Evolutionary conservation across 306 rosid genomes (phyloP), one percentile per base, ranked within the genome.

Genomic region (Carpinus viminea): DNA sequence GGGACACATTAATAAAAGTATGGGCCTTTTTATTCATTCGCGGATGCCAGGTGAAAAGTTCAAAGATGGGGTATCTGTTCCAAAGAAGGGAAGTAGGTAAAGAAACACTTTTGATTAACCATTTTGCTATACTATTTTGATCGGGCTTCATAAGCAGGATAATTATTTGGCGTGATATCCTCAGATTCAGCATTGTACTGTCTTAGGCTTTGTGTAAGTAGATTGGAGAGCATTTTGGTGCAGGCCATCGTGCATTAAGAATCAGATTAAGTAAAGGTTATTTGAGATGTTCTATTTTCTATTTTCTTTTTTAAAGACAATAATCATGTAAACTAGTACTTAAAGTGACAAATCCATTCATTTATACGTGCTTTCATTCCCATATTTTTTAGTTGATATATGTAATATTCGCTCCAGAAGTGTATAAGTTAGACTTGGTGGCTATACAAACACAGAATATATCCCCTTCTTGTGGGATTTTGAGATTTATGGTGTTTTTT

Each of bases 21-120:
- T 91, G 99, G 98, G 86, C 92, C 91, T 93, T 91, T 91, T 93
- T 91, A 96, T 96, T 90, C 97, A 87, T 93, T 96, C 93, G 73
- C 96, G 97, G 99, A 96, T 96, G 97, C 87, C 99, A 96, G 98
- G 99, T 96, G 98, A 91, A 96, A 96, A 96, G 97, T 91, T 97
- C 93, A 96, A 96, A 96, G 99, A 93, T 88, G 99, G 98, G 96
- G 96, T 96, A 79, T 96, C 99, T 93, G 97, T 89, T 96, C 88
- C 99, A 96, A 96, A 96, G 98, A 96, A 96, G 99, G 99, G 99
- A 85, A 96, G 99, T 96, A 96, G 99, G 99, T 96, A 96, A 96
- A 93, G 91, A 91, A 91, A 93, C 91, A 89, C 91, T 90, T 92
- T 91, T 93, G 97, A 87, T 93, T 91, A 89, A 89, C 91, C 88